phyloP scores from a whole-genome alignment of 2,329 filamentous ascomycete genomes.

The Trematosphaeria pertusa region DNA sequence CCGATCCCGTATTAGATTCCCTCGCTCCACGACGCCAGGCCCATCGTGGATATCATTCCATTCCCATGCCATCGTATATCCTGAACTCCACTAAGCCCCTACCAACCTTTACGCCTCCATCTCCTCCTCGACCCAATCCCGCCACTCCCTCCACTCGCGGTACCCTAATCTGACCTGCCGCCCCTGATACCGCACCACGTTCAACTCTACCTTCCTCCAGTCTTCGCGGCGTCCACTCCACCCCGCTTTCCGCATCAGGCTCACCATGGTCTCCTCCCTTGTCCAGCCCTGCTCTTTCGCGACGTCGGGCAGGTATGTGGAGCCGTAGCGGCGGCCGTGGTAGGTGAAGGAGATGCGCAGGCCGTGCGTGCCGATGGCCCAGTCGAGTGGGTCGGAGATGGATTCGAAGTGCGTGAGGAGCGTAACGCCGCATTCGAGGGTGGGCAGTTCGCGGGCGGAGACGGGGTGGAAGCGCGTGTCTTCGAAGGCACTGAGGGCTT shows the following conservation, averaged over 20 bases:
- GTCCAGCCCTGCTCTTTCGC: constrained; percentile 93
- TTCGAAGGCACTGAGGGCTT: constrained; percentile 62
- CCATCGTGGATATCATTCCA: no score
- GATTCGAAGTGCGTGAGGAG: constrained; percentile 87
- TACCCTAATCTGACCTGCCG: constrained; percentile 76
- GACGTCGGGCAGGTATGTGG: constrained; percentile 93
- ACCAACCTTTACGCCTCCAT: constrained; percentile 13
- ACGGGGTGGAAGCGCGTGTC: constrained; percentile 69
- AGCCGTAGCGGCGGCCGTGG: constrained; percentile 74
- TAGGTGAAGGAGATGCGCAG: constrained; percentile 85
- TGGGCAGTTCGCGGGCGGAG: constrained; percentile 47
- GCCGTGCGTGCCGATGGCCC: constrained; percentile 86
- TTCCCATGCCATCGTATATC: no score
- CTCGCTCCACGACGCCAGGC: no score
- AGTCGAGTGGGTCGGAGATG: constrained; percentile 76
- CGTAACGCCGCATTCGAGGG: constrained; percentile 65
- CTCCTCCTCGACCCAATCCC: constrained; percentile 68
- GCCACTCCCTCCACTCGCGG: constrained; percentile 79
- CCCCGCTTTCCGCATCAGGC: constrained; percentile 92
- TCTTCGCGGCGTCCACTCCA: constrained; percentile 73
- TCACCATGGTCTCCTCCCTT: constrained; percentile 88
- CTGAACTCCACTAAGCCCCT: no score
- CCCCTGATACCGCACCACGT: constrained; percentile 85
- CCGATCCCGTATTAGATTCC: no score
- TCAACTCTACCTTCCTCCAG: constrained; percentile 82